Base-by-base conservation (phyloP, 2,329 filamentous ascomycete genomes). In the Aureobasidium sp. region DNA sequence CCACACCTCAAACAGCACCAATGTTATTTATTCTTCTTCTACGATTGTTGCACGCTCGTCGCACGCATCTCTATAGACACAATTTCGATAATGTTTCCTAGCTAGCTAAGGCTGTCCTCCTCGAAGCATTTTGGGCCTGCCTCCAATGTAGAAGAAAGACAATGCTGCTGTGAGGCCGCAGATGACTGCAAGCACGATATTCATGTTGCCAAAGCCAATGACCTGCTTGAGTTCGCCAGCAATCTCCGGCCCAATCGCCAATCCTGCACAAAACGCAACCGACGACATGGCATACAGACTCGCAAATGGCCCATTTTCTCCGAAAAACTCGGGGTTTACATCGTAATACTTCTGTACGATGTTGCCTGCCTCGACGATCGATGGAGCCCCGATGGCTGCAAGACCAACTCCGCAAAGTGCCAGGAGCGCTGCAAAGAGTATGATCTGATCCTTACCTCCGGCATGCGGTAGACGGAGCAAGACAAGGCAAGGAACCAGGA, bases 241-340 rank as follows among this genome's bases (percentile, higher is more conserved):
- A 53, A 84, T 69, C 14, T 86, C 68, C 0, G 85, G 85, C 0
- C 86, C 86, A 6, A 86, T 59, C 0, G 84, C 81, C 57, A 87
- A 71, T 0, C 86, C 85, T 0, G 76, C 72, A 63, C 80, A 82
- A 69, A 85, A 87, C 0, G 84, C 78, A 76, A 87, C 80, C n/a
- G 80, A 83, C 66, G 83, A 85, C 62, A 88, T 74, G 3, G 82
- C 84, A 69, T 87, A 88, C 0, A 87, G 75, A 29, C 44, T 70
- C 88, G 85, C 2, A 84, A 85, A 67, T 5, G 50, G 41, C 0
- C 82, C 81, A 4, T 80, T 75, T 1, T 75, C 71, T 0, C 82
- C 81, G 64, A 86, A 86, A 54, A 82, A 74, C 0, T 77, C 78
- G 1, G 75, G 75, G 61, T 86, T 86, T 1, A 78, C 78, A 49